These are phyloP conservation scores for Neostapfia colusana DNA, from an alignment of 176 grass and related monocot genomes.

Conservation along the genomic window DNA sequence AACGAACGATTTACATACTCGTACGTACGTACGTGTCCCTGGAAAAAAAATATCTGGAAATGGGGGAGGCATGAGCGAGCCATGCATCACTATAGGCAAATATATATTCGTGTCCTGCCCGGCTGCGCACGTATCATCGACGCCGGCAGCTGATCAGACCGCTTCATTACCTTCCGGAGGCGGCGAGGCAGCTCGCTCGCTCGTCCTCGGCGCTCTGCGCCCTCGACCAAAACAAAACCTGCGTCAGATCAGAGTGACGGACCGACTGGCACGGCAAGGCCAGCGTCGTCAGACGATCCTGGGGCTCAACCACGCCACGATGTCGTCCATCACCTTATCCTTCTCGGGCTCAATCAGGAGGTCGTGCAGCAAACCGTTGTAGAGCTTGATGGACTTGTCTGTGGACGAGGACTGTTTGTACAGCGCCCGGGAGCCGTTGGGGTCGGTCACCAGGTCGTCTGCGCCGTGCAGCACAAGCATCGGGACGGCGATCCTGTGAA, in stretches of 20 bases:
- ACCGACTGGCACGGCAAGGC: not conserved
- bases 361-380: slow-evolving; percentile 66
- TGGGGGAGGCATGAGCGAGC: slow-evolving; percentile 17
- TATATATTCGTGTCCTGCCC: slow-evolving; percentile 2
- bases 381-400: slow-evolving; percentile 69
- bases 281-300: slow-evolving; percentile 32
- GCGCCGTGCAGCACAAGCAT: slow-evolving; percentile 75
- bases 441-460: slow-evolving; percentile 69
- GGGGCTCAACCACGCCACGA: slow-evolving; percentile 57
- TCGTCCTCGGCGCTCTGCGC: slow-evolving; percentile 30
- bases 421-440: slow-evolving; percentile 54
- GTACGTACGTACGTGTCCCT: slow-evolving; percentile 21
- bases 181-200: not conserved
- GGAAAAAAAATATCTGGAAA: slow-evolving; percentile 42
- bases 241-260: not conserved
- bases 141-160: slow-evolving; percentile 22
- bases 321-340: slow-evolving; percentile 60
- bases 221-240: slow-evolving; percentile 4
- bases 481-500: slow-evolving; percentile 47
- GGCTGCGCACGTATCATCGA: not conserved
- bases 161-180: slow-evolving; percentile 29
- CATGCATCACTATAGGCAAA: slow-evolving; percentile 15
- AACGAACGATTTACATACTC: slow-evolving; percentile 21
- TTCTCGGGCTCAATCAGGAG: slow-evolving; percentile 88
- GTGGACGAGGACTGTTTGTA: slow-evolving; percentile 49